These are phyloP conservation scores for Solidago caesia DNA, from an alignment of 129 eudicot genomes.

Conservation along the genomic window DNA sequence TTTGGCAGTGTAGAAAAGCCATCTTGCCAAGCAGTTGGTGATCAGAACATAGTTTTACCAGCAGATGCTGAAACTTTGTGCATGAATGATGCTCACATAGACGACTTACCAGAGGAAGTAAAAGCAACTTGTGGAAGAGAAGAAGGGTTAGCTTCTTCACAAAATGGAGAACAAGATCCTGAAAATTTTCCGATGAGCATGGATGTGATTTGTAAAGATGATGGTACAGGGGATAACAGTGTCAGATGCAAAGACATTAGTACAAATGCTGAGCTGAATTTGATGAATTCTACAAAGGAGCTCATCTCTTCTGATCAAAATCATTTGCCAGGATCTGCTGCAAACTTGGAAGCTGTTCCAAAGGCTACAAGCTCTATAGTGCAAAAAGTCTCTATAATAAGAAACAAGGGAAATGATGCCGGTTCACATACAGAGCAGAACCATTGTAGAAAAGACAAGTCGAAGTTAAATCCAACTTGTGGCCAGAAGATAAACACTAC, in stretches of 20 bases:
- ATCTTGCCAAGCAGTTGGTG: conserved; percentile 30
- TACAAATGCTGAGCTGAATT: conserved; percentile 19
- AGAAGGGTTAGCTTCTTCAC: conserved; percentile 30
- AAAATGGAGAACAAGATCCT: conserved; percentile 10
- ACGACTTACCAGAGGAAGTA: conserved; percentile 24
- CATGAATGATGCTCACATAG: conserved; percentile 27
- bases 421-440: conserved; percentile 31
- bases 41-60: conserved; percentile 24
- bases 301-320: conserved; percentile 31
- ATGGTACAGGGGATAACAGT: conserved; percentile 7
- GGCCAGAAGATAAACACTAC: conserved; percentile 30
- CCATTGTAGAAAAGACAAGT: conserved; percentile 35
- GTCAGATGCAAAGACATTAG: conserved; percentile 13
- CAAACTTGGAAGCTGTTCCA: conserved; percentile 20
- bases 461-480: conserved; percentile 32
- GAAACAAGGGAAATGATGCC: conserved; percentile 27
- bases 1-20: conserved; percentile 6
- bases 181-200: conserved; percentile 17
- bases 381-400: conserved; percentile 25
- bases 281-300: conserved; percentile 23
- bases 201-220: conserved; percentile 30
- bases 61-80: conserved; percentile 24
- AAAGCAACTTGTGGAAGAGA: conserved; percentile 26
- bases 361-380: conserved; percentile 28
- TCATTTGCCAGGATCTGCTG: conserved; percentile 28